Percentiles rank a stretch among this genome's conserved stretches.
Conservation (phyloP, 768 basidiomycete species). For the Tricholoma bakamatsutake region DNA sequence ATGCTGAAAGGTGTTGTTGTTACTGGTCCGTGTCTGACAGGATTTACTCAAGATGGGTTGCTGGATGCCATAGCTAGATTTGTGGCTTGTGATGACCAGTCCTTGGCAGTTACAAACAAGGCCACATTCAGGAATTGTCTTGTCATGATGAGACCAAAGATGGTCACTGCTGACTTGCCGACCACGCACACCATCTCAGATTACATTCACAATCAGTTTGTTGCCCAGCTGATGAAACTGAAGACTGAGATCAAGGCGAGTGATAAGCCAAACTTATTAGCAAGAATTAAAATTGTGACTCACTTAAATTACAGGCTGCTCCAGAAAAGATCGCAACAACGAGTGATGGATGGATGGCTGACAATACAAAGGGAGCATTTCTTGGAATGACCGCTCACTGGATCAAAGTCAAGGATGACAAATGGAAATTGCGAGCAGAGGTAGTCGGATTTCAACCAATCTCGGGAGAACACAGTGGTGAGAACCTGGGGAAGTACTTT, state of each 20-base stretch:
- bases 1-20: too few relatives aligned
- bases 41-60: too few relatives aligned
- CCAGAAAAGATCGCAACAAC: background rate
- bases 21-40: too few relatives aligned
- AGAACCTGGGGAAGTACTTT: slow-evolving; percentile 22
- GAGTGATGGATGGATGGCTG: too few relatives aligned
- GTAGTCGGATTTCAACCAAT: slow-evolving; percentile 8
- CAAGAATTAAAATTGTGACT: too few relatives aligned
- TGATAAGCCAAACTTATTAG: too few relatives aligned
- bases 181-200: too few relatives aligned
- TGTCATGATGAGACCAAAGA: background rate
- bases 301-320: background rate
- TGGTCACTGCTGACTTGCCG: too few relatives aligned
- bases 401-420: slow-evolving; percentile 15
- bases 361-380: background rate
- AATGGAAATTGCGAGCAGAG: background rate
- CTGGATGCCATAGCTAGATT: too few relatives aligned
- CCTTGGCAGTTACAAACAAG: background rate
- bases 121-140: background rate
- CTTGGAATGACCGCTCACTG: slow-evolving; percentile 15
- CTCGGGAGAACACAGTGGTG: slow-evolving; percentile 16
- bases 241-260: slow-evolving; percentile 8
- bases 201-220: slow-evolving; percentile 13
- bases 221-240: slow-evolving; percentile 6
- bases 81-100: slow-evolving; percentile 12